Evolutionary conservation across 371 early-diverging fungal genomes (phyloP).

Genomic region (Sporodiniella umbellata): DNA sequence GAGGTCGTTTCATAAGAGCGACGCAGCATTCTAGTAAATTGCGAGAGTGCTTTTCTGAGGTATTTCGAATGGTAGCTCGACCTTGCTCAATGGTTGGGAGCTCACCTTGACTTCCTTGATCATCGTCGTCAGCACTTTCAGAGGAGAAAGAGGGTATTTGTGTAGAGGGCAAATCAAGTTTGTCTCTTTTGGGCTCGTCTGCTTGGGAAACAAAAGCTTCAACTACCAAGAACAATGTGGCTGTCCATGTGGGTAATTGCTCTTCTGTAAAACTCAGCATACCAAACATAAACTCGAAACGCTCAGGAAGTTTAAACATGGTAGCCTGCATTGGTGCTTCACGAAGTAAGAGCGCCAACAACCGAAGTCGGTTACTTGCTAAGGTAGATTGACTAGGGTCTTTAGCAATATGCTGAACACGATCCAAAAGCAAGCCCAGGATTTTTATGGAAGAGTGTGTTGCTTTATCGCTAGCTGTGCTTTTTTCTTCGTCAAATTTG

Average conservation of each 20-base stretch:
- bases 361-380: slow-evolving; percentile 53
- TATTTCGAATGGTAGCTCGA: background rate
- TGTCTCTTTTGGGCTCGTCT: slow-evolving; percentile 57
- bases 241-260: slow-evolving; percentile 54
- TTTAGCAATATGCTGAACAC: slow-evolving; percentile 27
- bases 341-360: slow-evolving; percentile 63
- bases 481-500: slow-evolving; percentile 38
- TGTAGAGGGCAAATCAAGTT: slow-evolving; percentile 9
- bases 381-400: slow-evolving; percentile 10
- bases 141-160: slow-evolving; percentile 2
- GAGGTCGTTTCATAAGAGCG: slow-evolving; percentile 40
- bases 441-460: slow-evolving; percentile 18
- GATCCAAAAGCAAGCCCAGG: slow-evolving; percentile 27
- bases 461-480: background rate
- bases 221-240: slow-evolving; percentile 65
- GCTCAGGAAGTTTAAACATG: slow-evolving; percentile 35
- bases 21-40: slow-evolving; percentile 43
- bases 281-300: slow-evolving; percentile 43
- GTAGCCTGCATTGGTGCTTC: slow-evolving; percentile 54
- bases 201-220: slow-evolving; percentile 63
- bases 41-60: slow-evolving; percentile 32
- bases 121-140: slow-evolving; percentile 16
- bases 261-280: slow-evolving; percentile 33
- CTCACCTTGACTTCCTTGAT: slow-evolving; percentile 9
- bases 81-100: background rate